Conservation (phyloP, 2,329 filamentous ascomycete genomes). For the Alternaria viburni region DNA sequence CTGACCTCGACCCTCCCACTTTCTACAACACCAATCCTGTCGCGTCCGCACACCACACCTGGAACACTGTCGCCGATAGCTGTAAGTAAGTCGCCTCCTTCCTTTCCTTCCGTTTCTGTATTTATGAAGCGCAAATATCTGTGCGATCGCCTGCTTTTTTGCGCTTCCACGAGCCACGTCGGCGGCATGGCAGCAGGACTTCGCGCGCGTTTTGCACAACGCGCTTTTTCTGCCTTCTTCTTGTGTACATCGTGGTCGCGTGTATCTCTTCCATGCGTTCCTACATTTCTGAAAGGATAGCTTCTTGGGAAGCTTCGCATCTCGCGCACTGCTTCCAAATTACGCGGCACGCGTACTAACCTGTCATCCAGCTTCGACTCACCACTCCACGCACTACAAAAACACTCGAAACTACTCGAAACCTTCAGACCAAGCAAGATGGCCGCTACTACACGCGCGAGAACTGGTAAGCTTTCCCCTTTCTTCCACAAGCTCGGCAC, state of each 20-base stretch:
- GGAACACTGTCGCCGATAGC: neutral
- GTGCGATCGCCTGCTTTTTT: neutral
- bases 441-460: constrained; percentile 46
- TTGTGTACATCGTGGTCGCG: neutral
- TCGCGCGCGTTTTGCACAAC: neutral
- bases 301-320: neutral
- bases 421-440: constrained; percentile 2
- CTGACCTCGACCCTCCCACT: constrained; percentile 10
- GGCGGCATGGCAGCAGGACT: neutral
- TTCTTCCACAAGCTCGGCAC: neutral
- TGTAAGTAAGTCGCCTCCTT: constrained; percentile 20
- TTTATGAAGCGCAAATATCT: neutral
- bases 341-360: constrained; percentile 1
- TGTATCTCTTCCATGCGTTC: neutral
- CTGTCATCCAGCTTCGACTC: neutral
- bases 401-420: neutral
- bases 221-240: neutral
- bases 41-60: constrained; percentile 10
- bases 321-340: neutral
- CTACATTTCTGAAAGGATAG: neutral
- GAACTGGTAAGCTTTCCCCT: constrained; percentile 13
- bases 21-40: constrained; percentile 18
- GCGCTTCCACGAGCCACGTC: constrained; percentile 1
- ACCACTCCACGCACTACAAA: neutral
- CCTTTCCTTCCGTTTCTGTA: neutral